phyloP scores from a whole-genome alignment of 768 basidiomycete genomes.

The Podaxis sp. region DNA sequence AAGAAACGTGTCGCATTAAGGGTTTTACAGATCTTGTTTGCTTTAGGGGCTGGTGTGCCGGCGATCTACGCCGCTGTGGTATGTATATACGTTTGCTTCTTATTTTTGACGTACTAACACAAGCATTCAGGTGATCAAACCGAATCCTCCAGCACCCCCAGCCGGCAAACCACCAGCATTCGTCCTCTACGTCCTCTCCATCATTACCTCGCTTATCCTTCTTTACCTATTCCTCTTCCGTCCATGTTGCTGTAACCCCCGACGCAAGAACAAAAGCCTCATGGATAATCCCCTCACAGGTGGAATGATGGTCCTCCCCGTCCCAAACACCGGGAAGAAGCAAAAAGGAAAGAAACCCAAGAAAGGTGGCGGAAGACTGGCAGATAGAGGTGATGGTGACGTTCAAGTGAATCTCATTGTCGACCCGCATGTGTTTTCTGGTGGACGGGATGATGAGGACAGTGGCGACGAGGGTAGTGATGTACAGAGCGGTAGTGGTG shows the following conservation, averaged over 20 bases:
- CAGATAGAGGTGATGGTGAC: slow-evolving; percentile 29
- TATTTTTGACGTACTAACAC: not conserved
- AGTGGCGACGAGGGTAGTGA: slow-evolving; percentile 35
- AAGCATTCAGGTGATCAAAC: not conserved
- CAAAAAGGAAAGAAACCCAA: slow-evolving; percentile 38
- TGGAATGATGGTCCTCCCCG: slow-evolving; percentile 60
- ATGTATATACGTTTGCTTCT: slow-evolving; percentile 21
- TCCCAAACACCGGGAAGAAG: slow-evolving; percentile 37
- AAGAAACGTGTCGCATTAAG: slow-evolving; percentile 53
- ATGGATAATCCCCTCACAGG: slow-evolving; percentile 26
- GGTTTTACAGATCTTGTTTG: slow-evolving; percentile 46
- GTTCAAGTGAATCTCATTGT: slow-evolving; percentile 77
- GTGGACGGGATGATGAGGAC: slow-evolving; percentile 32
- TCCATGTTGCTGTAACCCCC: slow-evolving; percentile 49
- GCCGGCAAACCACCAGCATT: not conserved
- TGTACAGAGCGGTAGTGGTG: slow-evolving; percentile 11
- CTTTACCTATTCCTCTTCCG: not conserved
- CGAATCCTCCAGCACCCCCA: not conserved
- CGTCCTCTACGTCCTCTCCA: not conserved
- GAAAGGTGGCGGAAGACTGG: slow-evolving; percentile 36
- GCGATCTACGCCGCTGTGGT: slow-evolving; percentile 65
- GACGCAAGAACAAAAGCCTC: slow-evolving; percentile 18
- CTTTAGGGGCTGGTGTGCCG: slow-evolving; percentile 50
- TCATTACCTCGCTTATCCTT: not conserved
- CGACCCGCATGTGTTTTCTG: slow-evolving; percentile 56